Percentiles rank a stretch among this genome's conserved stretches.
phyloP scores from a whole-genome alignment of 176 grass and related monocot genomes.

The Stipa capillata region DNA sequence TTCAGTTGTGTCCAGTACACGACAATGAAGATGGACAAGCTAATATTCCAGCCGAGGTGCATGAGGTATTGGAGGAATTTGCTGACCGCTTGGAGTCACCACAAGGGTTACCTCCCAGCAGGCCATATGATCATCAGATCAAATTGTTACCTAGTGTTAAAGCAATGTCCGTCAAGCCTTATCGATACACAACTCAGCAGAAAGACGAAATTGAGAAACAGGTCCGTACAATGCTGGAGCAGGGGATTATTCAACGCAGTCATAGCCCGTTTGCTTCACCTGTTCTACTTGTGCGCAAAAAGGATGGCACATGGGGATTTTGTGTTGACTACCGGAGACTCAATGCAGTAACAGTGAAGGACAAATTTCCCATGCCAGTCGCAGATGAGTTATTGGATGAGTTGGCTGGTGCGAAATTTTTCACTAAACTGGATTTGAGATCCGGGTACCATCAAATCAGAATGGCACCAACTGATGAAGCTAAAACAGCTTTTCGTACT shows the following conservation, averaged over 20 bases:
- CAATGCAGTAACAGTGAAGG: not conserved
- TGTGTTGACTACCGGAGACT: not conserved
- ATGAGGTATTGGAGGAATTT: too few species aligned
- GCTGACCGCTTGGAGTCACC: too few species aligned
- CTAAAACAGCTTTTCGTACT: not conserved
- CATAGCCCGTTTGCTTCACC: not conserved
- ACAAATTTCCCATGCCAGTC: not conserved
- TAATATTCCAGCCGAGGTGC: too few species aligned
- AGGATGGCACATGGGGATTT: not conserved
- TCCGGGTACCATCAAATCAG: too few species aligned
- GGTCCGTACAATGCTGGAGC: accelerated
- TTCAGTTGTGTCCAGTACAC: too few species aligned
- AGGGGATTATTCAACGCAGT: not conserved
- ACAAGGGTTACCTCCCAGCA: too few species aligned
- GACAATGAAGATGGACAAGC: too few species aligned
- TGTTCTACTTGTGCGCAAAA: not conserved
- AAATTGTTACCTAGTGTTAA: accelerated
- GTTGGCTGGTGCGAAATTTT: not conserved
- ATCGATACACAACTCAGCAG: not conserved
- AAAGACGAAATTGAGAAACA: not conserved
- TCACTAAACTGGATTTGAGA: not conserved
- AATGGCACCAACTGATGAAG: too few species aligned
- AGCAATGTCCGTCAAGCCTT: not conserved
- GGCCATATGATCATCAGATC: not conserved
- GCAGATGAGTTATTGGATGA: not conserved